phyloP scores from a whole-genome alignment of 495 filamentous ascomycete genomes.

The Lophiostoma macrostomum region DNA sequence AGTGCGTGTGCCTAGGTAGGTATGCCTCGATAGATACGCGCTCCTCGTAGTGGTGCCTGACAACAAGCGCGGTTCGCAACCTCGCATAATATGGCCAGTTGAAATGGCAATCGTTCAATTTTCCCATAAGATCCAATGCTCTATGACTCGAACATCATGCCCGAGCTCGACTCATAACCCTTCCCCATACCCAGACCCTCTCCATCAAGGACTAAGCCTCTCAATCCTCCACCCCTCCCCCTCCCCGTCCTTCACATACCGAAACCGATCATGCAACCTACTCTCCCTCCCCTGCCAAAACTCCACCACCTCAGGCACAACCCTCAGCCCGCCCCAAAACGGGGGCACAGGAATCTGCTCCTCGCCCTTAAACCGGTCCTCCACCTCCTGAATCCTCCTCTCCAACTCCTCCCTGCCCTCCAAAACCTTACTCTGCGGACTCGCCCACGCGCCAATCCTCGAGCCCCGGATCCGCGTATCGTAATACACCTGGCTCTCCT shows the following conservation, averaged over 20 bases:
- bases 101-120: too few species aligned
- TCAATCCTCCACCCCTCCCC: constrained; percentile 41
- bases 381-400: constrained; percentile 64
- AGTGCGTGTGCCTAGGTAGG: too few species aligned
- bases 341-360: constrained; percentile 84
- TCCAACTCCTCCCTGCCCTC: constrained; percentile 63
- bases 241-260: constrained; percentile 61
- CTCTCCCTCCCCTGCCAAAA: constrained; percentile 93
- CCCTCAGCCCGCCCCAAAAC: constrained; percentile 86
- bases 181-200: background rate
- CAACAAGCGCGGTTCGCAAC: too few species aligned
- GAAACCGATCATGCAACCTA: constrained; percentile 88
- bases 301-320: constrained; percentile 82
- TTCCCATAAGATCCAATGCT: too few species aligned
- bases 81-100: too few species aligned
- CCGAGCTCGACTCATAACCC: too few species aligned
- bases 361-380: constrained; percentile 65
- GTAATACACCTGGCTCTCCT: constrained; percentile 85
- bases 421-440: constrained; percentile 75
- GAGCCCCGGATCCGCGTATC: constrained; percentile 75
- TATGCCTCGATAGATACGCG: too few species aligned
- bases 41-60: too few species aligned
- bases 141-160: too few species aligned
- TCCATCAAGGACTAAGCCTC: constrained; percentile 29
- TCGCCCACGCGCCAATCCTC: constrained; percentile 90